Percentiles rank a stretch among this genome's conserved stretches.
These are phyloP conservation scores for Cymodocea nodosa DNA, from an alignment of 116 monocot genomes.

Conservation along the genomic window DNA sequence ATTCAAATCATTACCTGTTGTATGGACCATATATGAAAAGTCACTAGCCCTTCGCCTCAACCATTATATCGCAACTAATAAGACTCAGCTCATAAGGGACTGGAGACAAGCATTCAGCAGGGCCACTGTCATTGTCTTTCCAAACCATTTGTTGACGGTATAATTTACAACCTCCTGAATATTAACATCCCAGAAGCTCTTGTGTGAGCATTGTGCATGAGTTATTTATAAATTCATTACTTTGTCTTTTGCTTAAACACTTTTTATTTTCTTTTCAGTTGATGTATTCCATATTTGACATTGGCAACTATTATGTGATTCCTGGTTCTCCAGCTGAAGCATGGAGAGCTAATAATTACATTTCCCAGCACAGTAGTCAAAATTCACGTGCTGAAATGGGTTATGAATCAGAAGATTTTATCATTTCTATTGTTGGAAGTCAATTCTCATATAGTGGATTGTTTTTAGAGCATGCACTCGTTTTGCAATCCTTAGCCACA, in stretches of 20 bases:
- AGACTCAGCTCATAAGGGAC: conserved; percentile 42
- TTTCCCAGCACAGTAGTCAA: conserved; percentile 12
- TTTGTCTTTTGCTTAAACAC: neutral
- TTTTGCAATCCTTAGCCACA: conserved; percentile 62
- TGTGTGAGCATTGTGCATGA: neutral
- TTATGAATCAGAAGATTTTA: conserved; percentile 53
- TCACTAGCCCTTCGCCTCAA: conserved; percentile 55
- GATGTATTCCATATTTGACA: conserved; percentile 77
- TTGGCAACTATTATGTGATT: conserved; percentile 78
- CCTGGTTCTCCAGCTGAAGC: conserved; percentile 74
- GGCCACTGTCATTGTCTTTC: conserved; percentile 75
- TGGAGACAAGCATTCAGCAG: conserved; percentile 80
- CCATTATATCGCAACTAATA: conserved; percentile 39
- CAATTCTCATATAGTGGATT: conserved; percentile 79
- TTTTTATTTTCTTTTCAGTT: conserved; percentile 37
- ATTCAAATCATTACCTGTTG: conserved; percentile 89
- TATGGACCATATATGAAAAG: conserved; percentile 71
- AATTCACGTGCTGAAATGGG: conserved; percentile 27
- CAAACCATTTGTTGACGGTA: conserved; percentile 75
- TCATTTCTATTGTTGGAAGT: conserved; percentile 73
- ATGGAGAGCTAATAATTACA: conserved; percentile 36
- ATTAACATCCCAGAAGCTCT: neutral
- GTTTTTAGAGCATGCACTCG: conserved; percentile 64
- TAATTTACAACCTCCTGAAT: neutral
- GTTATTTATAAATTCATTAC: neutral